Base-by-base conservation (phyloP, 2,329 filamentous ascomycete genomes). In the Daldinia sp. region DNA sequence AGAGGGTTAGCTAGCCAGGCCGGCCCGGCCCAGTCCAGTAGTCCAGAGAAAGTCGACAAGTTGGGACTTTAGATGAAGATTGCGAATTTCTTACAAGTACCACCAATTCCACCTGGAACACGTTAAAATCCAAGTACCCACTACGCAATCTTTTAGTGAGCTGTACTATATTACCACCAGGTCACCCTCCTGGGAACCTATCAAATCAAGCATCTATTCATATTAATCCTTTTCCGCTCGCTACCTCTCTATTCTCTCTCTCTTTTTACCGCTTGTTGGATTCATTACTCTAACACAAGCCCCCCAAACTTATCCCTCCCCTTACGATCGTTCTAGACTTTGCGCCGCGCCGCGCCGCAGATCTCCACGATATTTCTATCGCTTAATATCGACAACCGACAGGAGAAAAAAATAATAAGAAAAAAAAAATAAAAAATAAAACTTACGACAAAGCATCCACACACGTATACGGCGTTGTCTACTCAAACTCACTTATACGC, bases 161-260 rank as follows among this genome's bases (percentile, higher is more conserved):
- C 67, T 63, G 72, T 73, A 73, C 69, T 74, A 74, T 74, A 74
- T 69, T 73, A 74, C 68, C 50, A 67, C 63, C 66, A 67, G 61
- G 61, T 73, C 71, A 53, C 64, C 66, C 64, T 68, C 42, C 69
- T 51, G 26, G 28, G 46, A 33, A 18, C 46, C 46, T 67, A 69
- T 68, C 68, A 63, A 71, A 72, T 74, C 69, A 71, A 71, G 64
- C 67, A 65, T 68, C 65, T 72, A 65, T 70, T 71, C 68, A 70
- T 70, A 73, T 56, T 73, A 72, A 69, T 67, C 54, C 65, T 59
- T 62, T 69, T 69, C 54, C 65, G 48, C 63, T 73, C 70, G 69
- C 64, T 71, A 65, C 57, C 53, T 64, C 57, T 60, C 53, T 56
- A 3, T 42, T 28, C 15, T 12, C 53, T 66, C 59, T 58, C 18